phyloP scores from a whole-genome alignment of 2,329 filamentous ascomycete genomes.

The Ascochyta pisi region DNA sequence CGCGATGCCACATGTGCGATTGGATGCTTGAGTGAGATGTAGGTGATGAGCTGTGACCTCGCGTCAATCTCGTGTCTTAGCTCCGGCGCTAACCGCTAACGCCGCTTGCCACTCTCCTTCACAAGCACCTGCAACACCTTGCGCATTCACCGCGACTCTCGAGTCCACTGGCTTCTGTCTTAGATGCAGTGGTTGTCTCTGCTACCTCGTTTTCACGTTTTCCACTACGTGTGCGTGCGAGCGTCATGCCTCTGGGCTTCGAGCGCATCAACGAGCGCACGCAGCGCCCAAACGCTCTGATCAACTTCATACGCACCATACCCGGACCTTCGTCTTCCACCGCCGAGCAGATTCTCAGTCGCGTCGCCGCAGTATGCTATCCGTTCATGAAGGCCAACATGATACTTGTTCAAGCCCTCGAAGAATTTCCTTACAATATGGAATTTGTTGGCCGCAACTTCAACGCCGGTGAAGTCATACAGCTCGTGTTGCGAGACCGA shows the following conservation, averaged over 20 bases:
- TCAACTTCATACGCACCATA: slow-evolving; percentile 85
- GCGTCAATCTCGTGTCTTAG: slow-evolving; percentile 6
- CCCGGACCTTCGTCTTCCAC: slow-evolving; percentile 58
- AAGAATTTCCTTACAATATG: slow-evolving; percentile 80
- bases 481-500: slow-evolving; percentile 77
- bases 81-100: slow-evolving; percentile 1
- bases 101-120: too few relatives aligned
- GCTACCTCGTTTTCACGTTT: background rate
- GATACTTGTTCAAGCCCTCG: slow-evolving; percentile 63
- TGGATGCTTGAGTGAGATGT: background rate
- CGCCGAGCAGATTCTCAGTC: slow-evolving; percentile 47
- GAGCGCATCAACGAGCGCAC: slow-evolving; percentile 78
- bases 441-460: slow-evolving; percentile 91
- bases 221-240: background rate
- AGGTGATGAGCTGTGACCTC: background rate
- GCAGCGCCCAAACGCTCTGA: slow-evolving; percentile 76
- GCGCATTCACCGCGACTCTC: too few relatives aligned
- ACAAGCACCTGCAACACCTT: too few relatives aligned
- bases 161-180: too few relatives aligned
- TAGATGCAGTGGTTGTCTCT: background rate
- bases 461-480: slow-evolving; percentile 86
- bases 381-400: slow-evolving; percentile 62
- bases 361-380: slow-evolving; percentile 70
- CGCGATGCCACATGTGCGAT: too few relatives aligned
- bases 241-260: slow-evolving; percentile 76